Evolutionary conservation across 768 basidiomycete species (phyloP).

Genomic region (Gymnopilus junonius): DNA sequence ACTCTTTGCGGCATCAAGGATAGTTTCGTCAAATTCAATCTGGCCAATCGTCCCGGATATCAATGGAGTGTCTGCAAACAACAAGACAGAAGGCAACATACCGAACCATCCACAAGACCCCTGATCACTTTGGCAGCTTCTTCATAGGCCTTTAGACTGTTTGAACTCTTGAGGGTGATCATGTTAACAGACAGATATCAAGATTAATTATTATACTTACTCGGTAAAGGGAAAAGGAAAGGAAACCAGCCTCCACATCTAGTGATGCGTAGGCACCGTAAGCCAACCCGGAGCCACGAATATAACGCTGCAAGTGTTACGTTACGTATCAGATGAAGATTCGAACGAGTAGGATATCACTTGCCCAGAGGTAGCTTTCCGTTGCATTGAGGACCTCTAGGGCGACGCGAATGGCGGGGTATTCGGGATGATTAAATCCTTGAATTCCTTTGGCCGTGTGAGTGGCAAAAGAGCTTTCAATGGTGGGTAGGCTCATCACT

Average conservation of each 20-base stretch:
- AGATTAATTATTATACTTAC: slow-evolving; percentile 42
- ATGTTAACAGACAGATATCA: neutral
- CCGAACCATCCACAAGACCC: slow-evolving; percentile 82
- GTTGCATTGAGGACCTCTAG: slow-evolving; percentile 88
- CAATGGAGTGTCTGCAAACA: neutral
- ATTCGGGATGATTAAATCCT: slow-evolving; percentile 83
- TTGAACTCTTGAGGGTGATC: slow-evolving; percentile 63
- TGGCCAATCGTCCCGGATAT: slow-evolving; percentile 32
- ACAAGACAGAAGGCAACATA: slow-evolving; percentile 37
- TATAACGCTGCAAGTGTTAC: slow-evolving; percentile 68
- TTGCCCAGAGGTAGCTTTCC: slow-evolving; percentile 93
- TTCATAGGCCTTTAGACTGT: slow-evolving; percentile 76
- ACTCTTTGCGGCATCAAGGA: slow-evolving; percentile 90
- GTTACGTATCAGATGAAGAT: neutral
- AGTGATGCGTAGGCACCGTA: slow-evolving; percentile 83
- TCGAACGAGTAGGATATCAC: neutral
- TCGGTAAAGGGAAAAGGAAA: slow-evolving; percentile 80
- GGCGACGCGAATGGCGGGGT: slow-evolving; percentile 85
- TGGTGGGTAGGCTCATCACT: slow-evolving; percentile 88
- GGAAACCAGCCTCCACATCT: slow-evolving; percentile 78
- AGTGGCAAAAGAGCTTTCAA: slow-evolving; percentile 88
- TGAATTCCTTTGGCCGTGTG: slow-evolving; percentile 80
- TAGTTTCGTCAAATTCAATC: slow-evolving; percentile 81
- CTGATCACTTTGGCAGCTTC: slow-evolving; percentile 80
- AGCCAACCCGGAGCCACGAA: slow-evolving; percentile 93